Evolutionary conservation across 805 yeast genomes (phyloP), one percentile per base, ranked within the genome.

Genomic region (Dipodascus geniculatus): DNA sequence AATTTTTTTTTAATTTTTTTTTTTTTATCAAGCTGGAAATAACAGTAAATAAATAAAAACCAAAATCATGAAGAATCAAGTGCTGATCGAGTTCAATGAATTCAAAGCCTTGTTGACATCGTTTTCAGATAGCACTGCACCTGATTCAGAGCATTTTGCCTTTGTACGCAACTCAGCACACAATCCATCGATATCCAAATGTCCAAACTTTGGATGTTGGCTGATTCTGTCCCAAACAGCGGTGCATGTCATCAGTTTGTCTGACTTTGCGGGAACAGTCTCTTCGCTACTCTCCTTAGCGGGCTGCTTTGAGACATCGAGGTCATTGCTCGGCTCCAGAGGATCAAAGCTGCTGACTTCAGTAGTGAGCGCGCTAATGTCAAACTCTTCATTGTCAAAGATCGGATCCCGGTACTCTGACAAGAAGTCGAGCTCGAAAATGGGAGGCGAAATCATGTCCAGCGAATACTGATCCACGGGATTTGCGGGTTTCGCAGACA

Each of bases 141-240:
- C 99, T 53, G 76, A 72, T 64, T 91, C 97, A 14, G 95, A 84
- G 72, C 99, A 93, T 70, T 88, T 89, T 9, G 98, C 99, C 76
- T 91, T 93, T 42, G 82, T 70, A 69, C 91, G 86, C 65, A 93
- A 76, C 71, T 93, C 99, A 48, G 72, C 66, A 75, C 99, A 93
- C 66, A 93, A 76, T 1, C 96, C 95, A 65, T 91, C 97, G 59
- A 93, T 90, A 68, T 93, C 99, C 52, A 93, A 75, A 56, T 90
- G 96, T 3, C 93, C 81, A 68, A 90, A 93, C 65, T 85, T 81
- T 33, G 99, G 98, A 74, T 93, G 98, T 22, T 93, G 70, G 1
- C 96, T 86, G 42, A 93, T 85, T 64, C 98, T 78, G 68, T 91
- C 98, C 99, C 99, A 93, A 16, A 91, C 84, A 60, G 89, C 96